A percentile compares a stretch with the other conserved stretches of the same genome.
phyloP scores from a whole-genome alignment of 495 filamentous ascomycete genomes.

The Lophium mytilinum region DNA sequence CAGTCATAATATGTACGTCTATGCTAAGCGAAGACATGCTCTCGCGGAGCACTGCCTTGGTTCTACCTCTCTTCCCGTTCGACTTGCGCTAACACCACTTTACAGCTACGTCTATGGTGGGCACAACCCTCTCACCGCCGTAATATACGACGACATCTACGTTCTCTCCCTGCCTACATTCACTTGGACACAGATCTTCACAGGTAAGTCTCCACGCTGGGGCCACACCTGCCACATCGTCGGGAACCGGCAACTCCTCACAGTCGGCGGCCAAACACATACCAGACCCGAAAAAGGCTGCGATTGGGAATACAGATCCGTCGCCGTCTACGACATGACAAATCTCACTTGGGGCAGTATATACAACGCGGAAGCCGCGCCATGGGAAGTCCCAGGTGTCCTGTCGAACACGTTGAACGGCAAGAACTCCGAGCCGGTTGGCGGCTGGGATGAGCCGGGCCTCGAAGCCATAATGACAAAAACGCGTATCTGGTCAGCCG shows the following conservation, averaged over 20 bases:
- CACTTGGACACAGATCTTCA: constrained; percentile 58
- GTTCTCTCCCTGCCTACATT: constrained; percentile 69
- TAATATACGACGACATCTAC: constrained; percentile 59
- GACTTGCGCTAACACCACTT: background rate
- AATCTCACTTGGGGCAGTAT: constrained; percentile 34
- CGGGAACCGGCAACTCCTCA: constrained; percentile 35
- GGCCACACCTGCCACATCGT: constrained; percentile 37
- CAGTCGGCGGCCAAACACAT: constrained; percentile 33
- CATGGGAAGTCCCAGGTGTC: constrained; percentile 28
- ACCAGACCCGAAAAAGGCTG: constrained; percentile 23
- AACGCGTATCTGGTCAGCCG: background rate
- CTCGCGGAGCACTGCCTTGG: background rate
- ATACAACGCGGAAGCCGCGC: constrained; percentile 21
- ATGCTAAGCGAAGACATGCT: background rate
- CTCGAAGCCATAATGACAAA: background rate
- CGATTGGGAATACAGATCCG: constrained; percentile 35
- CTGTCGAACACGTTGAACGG: background rate
- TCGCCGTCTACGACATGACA: constrained; percentile 35
- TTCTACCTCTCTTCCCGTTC: background rate
- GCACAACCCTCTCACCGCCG: constrained; percentile 25
- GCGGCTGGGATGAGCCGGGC: constrained; percentile 7
- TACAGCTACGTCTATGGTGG: constrained; percentile 41
- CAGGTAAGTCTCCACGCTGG: constrained; percentile 29
- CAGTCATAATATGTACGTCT: constrained; percentile 15
- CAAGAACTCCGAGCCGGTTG: background rate